phyloP scores from a whole-genome alignment of 257 asterid species.

The Jaltomata sinuosa region DNA sequence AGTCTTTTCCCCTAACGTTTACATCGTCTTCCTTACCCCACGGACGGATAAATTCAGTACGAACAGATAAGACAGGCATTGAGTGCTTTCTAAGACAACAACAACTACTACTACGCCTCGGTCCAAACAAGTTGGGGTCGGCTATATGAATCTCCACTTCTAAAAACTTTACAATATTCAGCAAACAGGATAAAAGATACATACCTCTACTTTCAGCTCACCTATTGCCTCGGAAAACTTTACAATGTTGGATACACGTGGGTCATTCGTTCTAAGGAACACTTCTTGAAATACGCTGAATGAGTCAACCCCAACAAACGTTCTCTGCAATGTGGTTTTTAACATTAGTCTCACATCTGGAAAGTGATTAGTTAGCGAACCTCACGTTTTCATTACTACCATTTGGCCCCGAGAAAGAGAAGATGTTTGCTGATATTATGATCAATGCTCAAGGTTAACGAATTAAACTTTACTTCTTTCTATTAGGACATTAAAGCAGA shows the following conservation, averaged over 20 bases:
- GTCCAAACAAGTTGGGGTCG: background rate
- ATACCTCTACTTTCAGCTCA: constrained; percentile 93
- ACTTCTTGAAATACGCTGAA: constrained; percentile 89
- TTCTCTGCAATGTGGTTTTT: constrained; percentile 43
- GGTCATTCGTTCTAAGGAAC: constrained; percentile 60
- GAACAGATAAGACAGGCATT: no score
- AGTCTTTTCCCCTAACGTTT: no score
- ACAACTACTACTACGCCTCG: background rate
- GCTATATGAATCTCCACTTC: background rate
- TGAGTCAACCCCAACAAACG: constrained; percentile 86
- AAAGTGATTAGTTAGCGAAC: background rate
- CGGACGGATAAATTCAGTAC: no score
- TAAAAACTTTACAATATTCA: background rate
- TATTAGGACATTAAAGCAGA: no score
- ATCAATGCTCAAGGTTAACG: background rate
- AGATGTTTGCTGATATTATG: background rate
- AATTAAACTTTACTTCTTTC: background rate
- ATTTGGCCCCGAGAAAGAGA: background rate
- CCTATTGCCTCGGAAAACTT: constrained; percentile 68
- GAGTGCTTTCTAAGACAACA: no score
- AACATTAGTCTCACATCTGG: background rate
- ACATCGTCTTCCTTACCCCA: background rate
- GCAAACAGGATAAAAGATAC: background rate
- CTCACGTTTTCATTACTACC: background rate
- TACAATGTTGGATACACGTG: constrained; percentile 83